Percentiles rank a stretch among this genome's conserved stretches.
phyloP scores from a whole-genome alignment of 306 rosid genomes.

The Ceratonia siliqua region DNA sequence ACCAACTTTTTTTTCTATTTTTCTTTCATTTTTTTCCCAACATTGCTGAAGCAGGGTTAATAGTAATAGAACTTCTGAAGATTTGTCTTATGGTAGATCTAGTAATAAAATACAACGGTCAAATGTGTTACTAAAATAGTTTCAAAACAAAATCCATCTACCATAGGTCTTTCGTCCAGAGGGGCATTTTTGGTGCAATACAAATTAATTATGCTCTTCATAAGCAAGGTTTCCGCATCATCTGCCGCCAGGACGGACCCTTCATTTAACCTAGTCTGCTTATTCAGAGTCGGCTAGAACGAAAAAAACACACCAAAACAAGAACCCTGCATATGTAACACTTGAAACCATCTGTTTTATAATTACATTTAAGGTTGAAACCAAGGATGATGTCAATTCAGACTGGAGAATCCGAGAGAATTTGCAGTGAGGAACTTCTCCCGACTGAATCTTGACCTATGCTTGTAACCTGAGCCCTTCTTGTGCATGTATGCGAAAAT shows the following conservation, averaged over 20 bases:
- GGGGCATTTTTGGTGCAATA: not conserved
- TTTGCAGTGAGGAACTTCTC: not conserved
- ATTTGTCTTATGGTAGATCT: not conserved
- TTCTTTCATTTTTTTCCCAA: not conserved
- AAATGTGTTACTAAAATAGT: not conserved
- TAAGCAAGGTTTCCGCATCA: not conserved
- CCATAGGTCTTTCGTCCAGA: not conserved
- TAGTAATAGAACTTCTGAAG: not conserved
- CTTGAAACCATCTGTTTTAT: not conserved
- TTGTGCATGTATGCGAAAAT: not conserved
- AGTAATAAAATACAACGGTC: not conserved
- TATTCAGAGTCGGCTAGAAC: not conserved
- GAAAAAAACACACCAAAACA: not conserved
- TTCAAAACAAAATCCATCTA: conserved; percentile 15
- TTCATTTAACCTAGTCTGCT: not conserved
- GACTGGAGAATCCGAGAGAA: not conserved
- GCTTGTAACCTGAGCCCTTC: not conserved
- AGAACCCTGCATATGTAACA: not conserved
- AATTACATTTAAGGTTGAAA: not conserved
- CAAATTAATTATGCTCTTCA: not conserved
- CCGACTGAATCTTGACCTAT: conserved; percentile 4
- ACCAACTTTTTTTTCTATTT: not conserved
- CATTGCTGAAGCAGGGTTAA: not conserved
- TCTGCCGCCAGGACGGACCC: not conserved
- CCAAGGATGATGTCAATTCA: not conserved